Conservation (phyloP, 371 early-diverging fungal genomes). For the Apophysomyces sp. region DNA sequence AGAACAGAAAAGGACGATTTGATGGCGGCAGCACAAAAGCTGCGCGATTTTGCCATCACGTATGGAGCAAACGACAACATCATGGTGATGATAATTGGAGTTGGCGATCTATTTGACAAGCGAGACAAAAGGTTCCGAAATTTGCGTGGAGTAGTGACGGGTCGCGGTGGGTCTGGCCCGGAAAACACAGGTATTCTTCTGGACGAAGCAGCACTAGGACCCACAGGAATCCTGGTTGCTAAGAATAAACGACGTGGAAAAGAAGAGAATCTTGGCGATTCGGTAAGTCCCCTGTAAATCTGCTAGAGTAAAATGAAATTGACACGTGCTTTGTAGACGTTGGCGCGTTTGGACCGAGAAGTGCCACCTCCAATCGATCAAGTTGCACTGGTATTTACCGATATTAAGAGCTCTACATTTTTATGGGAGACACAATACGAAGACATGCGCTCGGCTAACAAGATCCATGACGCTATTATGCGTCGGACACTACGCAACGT, state of each 20-base stretch:
- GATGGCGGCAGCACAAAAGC: constrained; percentile 77
- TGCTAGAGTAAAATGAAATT: not conserved
- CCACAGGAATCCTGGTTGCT: constrained; percentile 12
- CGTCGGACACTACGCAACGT: constrained; percentile 77
- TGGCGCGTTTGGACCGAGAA: constrained; percentile 74
- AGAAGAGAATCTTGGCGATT: constrained; percentile 53
- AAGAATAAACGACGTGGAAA: constrained; percentile 46
- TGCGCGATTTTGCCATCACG: constrained; percentile 85
- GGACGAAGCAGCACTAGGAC: constrained; percentile 10
- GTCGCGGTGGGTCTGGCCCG: constrained; percentile 14
- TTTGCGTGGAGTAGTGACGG: constrained; percentile 25
- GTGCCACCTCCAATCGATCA: constrained; percentile 85
- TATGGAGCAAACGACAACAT: constrained; percentile 77
- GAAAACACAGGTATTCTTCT: constrained; percentile 7
- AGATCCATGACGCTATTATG: constrained; percentile 88
- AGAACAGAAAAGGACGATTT: constrained; percentile 71
- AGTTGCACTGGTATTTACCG: constrained; percentile 92
- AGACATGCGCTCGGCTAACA: constrained; percentile 89
- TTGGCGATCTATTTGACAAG: constrained; percentile 69
- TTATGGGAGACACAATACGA: constrained; percentile 90
- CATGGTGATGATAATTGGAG: constrained; percentile 85
- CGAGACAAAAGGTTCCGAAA: constrained; percentile 27
- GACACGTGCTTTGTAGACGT: constrained; percentile 24
- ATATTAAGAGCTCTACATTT: constrained; percentile 92
- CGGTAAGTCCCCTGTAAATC: constrained; percentile 24